Conservation (phyloP, 225 moss, liverwort and hornwort genomes). For the Ulota crispa region DNA sequence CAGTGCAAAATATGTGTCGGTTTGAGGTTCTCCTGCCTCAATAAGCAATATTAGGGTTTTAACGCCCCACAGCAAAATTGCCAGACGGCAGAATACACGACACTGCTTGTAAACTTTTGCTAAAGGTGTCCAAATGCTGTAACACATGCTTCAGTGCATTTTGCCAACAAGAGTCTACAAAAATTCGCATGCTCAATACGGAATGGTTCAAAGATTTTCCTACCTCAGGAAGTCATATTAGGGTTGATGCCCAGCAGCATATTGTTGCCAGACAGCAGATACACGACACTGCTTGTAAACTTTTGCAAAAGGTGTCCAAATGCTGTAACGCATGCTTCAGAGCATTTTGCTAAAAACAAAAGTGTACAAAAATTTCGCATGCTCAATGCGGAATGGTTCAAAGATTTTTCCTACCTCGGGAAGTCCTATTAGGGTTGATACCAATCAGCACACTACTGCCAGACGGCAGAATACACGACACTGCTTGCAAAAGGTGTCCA, state of each 20-base stretch:
- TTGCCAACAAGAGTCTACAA: neutral
- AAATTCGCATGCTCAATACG: neutral
- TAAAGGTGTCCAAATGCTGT: slow-evolving; percentile 10
- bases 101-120: slow-evolving; percentile 47
- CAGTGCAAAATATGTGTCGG: neutral
- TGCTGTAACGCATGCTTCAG: too few species aligned
- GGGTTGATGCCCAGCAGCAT: slow-evolving; percentile 92
- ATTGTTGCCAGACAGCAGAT: slow-evolving; percentile 82
- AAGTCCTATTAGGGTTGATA: too few species aligned
- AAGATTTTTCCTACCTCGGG: too few species aligned
- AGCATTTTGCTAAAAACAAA: too few species aligned
- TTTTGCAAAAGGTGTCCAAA: too few species aligned
- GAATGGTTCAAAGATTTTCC: neutral
- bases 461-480: slow-evolving; percentile 66
- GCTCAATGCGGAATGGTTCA: too few species aligned
- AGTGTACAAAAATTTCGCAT: too few species aligned
- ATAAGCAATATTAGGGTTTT: slow-evolving; percentile 32
- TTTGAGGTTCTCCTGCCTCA: neutral
- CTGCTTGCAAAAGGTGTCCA: slow-evolving; percentile 35
- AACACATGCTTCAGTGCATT: slow-evolving; percentile 4
- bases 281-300: too few species aligned
- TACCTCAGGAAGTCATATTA: slow-evolving; percentile 19
- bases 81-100: slow-evolving; percentile 66
- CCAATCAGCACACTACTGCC: too few species aligned
- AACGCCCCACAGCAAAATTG: slow-evolving; percentile 55